These are phyloP conservation scores for Asterionellopsis glacialis DNA, from an alignment of 108 stramenopile genomes.

Conservation along the genomic window DNA sequence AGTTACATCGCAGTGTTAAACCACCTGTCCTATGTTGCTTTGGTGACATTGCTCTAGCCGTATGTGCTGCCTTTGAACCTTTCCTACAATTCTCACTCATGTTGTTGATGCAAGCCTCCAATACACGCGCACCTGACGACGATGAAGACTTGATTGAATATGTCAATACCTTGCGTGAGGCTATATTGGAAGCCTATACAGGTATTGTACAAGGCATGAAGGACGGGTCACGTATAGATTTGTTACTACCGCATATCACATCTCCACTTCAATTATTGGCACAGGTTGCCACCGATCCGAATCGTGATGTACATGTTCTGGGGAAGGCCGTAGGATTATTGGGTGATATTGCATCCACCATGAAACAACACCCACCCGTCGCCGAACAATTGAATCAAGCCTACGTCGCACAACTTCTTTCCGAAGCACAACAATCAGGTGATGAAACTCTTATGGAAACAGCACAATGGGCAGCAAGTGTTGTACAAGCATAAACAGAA, in stretches of 20 bases:
- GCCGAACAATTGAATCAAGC: constrained; percentile 57
- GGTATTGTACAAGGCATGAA: constrained; percentile 91
- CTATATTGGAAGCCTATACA: constrained; percentile 94
- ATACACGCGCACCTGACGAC: constrained; percentile 72
- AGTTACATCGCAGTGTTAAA: constrained; percentile 87
- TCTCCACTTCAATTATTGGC: constrained; percentile 63
- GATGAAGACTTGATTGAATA: constrained; percentile 97
- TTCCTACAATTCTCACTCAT: constrained; percentile 83
- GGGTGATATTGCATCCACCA: constrained; percentile 71
- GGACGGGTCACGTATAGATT: constrained; percentile 57
- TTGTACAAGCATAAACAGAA: constrained; percentile 13
- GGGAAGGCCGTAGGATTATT: constrained; percentile 75
- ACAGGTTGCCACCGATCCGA: constrained; percentile 51
- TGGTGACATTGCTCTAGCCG: constrained; percentile 93
- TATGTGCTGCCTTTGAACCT: constrained; percentile 86
- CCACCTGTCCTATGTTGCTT: constrained; percentile 93
- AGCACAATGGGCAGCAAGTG: constrained; percentile 55
- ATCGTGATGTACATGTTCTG: constrained; percentile 71
- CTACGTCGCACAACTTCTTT: constrained; percentile 54
- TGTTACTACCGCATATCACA: constrained; percentile 56
- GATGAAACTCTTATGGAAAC: constrained; percentile 51
- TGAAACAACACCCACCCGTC: constrained; percentile 40
- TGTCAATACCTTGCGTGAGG: constrained; percentile 84
- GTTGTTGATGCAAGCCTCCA: constrained; percentile 90
- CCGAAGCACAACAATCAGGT: constrained; percentile 49